Evolutionary conservation across 257 asterid genomes (phyloP).

Genomic region (Ligustrum vulgare): DNA sequence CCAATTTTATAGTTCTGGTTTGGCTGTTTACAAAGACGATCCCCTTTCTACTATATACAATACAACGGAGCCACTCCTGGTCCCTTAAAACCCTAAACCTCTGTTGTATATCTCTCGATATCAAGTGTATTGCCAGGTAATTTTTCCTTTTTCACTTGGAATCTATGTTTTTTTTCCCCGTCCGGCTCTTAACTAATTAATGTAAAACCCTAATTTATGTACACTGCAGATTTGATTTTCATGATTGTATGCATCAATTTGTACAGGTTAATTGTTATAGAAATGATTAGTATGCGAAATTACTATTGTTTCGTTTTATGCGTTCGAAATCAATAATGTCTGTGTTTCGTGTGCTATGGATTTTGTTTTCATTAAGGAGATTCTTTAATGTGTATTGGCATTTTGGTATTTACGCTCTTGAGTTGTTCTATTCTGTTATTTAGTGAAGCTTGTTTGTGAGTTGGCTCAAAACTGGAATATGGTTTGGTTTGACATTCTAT

Average conservation of each 20-base stretch:
- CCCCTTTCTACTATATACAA: slow-evolving; percentile 28
- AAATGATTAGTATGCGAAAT: slow-evolving; percentile 12
- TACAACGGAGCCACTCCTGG: slow-evolving; percentile 3
- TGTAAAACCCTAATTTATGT: slow-evolving; percentile 40
- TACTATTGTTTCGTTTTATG: background rate
- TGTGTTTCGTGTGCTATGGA: slow-evolving; percentile 1
- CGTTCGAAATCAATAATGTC: slow-evolving; percentile 9
- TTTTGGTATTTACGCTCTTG: background rate
- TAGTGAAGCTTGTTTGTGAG: slow-evolving; percentile 9
- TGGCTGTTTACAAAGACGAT: slow-evolving; percentile 24
- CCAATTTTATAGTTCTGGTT: slow-evolving; percentile 18
- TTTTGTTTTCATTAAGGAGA: slow-evolving; percentile 4
- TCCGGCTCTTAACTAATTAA: slow-evolving; percentile 8
- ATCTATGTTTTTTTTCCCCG: background rate
- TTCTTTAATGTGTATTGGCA: background rate
- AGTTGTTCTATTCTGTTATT: background rate
- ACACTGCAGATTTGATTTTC: slow-evolving; percentile 19
- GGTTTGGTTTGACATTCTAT: background rate
- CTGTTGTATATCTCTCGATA: slow-evolving; percentile 7
- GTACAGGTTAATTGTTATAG: background rate
- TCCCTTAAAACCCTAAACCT: slow-evolving; percentile 5
- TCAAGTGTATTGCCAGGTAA: slow-evolving; percentile 35
- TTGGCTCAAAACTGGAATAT: background rate
- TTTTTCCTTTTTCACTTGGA: slow-evolving; percentile 9
- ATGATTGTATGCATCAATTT: background rate